phyloP scores from a whole-genome alignment of 2,329 filamentous ascomycete genomes.

The Stylonectria norvegica region DNA sequence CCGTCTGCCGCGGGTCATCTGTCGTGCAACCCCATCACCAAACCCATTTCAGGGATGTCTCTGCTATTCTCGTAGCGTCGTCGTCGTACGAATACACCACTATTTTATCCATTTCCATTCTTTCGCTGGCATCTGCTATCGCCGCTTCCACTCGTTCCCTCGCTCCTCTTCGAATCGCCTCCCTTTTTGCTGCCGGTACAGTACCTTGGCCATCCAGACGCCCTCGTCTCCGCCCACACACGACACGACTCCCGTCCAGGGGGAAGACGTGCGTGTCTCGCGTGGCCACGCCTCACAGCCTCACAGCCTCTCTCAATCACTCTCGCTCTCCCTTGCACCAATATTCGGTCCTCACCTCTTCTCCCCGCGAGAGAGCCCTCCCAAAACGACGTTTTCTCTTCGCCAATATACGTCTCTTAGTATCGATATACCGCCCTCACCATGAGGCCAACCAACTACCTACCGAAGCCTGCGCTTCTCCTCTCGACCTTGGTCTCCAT shows the following conservation, averaged over 20 bases:
- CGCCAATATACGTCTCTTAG: background rate
- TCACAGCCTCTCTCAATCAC: background rate
- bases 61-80: background rate
- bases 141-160: background rate
- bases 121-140: slow-evolving; percentile 1
- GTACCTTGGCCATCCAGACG: background rate
- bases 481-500: slow-evolving; percentile 27
- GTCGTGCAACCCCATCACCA: too few relatives aligned
- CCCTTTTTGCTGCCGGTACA: background rate
- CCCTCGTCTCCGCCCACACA: too few relatives aligned
- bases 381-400: background rate
- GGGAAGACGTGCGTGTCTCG: background rate
- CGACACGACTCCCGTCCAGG: too few relatives aligned
- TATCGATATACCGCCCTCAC: slow-evolving; percentile 4
- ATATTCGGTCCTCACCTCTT: background rate
- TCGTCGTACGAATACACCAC: too few relatives aligned
- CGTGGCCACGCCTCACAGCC: background rate
- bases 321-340: background rate
- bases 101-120: slow-evolving; percentile 5
- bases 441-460: slow-evolving; percentile 28
- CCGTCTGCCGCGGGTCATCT: too few relatives aligned
- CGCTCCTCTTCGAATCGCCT: background rate
- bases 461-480: slow-evolving; percentile 25
- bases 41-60: background rate
- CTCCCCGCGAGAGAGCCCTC: background rate